Percentiles rank a stretch among this genome's conserved stretches.
phyloP scores from a whole-genome alignment of 768 basidiomycete genomes.

The Tremella mesenterica region DNA sequence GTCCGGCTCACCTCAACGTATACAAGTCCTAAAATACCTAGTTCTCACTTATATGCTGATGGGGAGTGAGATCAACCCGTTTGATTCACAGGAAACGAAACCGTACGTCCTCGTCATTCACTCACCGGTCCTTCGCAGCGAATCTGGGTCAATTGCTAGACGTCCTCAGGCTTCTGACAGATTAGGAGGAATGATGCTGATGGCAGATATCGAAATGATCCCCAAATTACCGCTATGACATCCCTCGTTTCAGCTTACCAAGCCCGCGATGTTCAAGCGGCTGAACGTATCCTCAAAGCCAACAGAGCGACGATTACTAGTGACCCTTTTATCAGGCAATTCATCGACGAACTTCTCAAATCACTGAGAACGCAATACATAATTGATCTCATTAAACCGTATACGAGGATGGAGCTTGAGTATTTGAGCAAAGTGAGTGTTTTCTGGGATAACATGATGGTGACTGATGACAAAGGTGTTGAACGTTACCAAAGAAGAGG shows the following conservation, averaged over 20 bases:
- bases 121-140: too few species aligned
- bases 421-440: slow-evolving; percentile 76
- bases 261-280: slow-evolving; percentile 88
- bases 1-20: slow-evolving; percentile 88
- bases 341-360: slow-evolving; percentile 90
- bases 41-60: slow-evolving; percentile 97
- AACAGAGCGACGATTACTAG: slow-evolving; percentile 94
- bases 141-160: too few species aligned
- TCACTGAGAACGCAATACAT: slow-evolving; percentile 92
- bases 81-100: slow-evolving; percentile 98
- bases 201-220: slow-evolving; percentile 79
- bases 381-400: slow-evolving; percentile 96
- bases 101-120: too few species aligned
- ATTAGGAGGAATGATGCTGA: slow-evolving; percentile 2
- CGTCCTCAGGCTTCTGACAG: background rate
- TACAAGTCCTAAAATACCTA: slow-evolving; percentile 96
- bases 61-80: slow-evolving; percentile 96
- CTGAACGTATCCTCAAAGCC: slow-evolving; percentile 88
- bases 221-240: slow-evolving; percentile 97
- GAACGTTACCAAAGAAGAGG: slow-evolving; percentile 82
- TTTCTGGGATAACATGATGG: background rate
- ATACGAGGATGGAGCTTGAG: slow-evolving; percentile 82
- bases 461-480: slow-evolving; percentile 60
- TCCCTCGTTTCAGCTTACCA: slow-evolving; percentile 95
- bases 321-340: slow-evolving; percentile 84